Evolutionary conservation across 345 rosid species (phyloP), one percentile per base, ranked within the genome.

Genomic region (Zanthoxylum bungeanum): DNA sequence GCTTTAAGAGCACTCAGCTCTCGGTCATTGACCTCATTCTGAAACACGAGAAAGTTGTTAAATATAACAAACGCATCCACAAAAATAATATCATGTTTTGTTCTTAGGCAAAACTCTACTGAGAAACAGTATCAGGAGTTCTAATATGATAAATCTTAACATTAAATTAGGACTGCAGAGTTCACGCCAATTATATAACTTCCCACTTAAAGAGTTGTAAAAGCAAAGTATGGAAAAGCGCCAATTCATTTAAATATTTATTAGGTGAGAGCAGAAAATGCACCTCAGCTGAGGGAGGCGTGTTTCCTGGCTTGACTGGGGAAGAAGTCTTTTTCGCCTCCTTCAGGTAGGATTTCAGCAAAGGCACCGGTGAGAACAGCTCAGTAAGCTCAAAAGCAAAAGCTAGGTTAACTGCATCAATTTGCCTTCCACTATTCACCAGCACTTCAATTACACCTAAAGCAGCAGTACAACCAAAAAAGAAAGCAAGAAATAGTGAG

Each of bases 321-420:
- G 97, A 80, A 76, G 96, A 78, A 72, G 76, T 80, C 80, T 88
- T 93, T 68, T 79, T 87, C 30, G 93, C 88, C 58, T 91, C 99
- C 72, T 87, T 86, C 81, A 96, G 79, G 89, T 91, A 96, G 49
- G 93, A 83, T 76, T 89, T 96, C 60, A 96, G 83, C 62, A 93
- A 72, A 60, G 87, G 83, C 51, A 93, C 97, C 51, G 97, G 97
- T 36, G 88, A 75, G 81, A 96, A 96, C 82, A 81, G 91, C 68
- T 83, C 87, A 7, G 92, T 91, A 50, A 96, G 87, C 83, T 85
- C 88, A 84, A 96, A 96, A 49, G 97, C 96, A 83, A 93, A 96
- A 63, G 99, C 98, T 86, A 93, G 70, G 85, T 93, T 96, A 70
- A 96, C 93, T 7, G 99, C 98, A 86, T 93, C 99, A 59, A 96